A percentile compares a stretch with the other conserved stretches of the same genome.
These are phyloP conservation scores for Cyclotella cryptica DNA, from an alignment of 108 stramenopile genomes.

Conservation along the genomic window DNA sequence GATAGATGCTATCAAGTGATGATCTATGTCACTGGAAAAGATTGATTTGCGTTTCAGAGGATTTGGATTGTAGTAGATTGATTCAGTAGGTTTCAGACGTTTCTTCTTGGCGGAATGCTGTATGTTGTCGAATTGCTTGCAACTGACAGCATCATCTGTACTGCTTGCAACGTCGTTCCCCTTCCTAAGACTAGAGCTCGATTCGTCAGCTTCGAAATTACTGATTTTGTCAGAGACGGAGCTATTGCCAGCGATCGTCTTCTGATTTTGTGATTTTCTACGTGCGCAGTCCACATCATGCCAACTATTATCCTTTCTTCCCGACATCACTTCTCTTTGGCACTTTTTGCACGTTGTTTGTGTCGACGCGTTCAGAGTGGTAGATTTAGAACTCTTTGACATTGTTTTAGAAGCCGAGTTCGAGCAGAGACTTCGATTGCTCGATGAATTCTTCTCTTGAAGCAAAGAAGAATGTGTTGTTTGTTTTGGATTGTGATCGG, in stretches of 20 bases:
- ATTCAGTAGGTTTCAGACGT: neutral
- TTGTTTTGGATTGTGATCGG: neutral
- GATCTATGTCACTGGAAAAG: neutral
- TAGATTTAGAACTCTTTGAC: neutral
- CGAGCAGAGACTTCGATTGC: neutral
- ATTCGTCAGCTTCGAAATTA: neutral
- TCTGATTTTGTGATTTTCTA: neutral
- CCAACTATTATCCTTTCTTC: neutral
- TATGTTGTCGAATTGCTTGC: neutral
- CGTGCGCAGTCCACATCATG: neutral
- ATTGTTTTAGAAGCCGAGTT: neutral
- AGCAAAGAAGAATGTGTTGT: neutral
- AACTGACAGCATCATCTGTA: neutral
- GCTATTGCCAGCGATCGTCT: neutral
- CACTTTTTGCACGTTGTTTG: conserved; percentile 1
- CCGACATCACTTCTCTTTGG: neutral
- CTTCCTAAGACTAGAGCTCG: neutral
- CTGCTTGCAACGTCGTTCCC: neutral
- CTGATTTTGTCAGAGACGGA: neutral
- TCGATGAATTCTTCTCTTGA: neutral
- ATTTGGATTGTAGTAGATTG: conserved; percentile 14
- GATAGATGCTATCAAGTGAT: neutral
- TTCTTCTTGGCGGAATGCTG: neutral
- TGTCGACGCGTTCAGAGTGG: neutral
- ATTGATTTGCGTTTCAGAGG: neutral